Evolutionary conservation across 2,329 filamentous ascomycete species (phyloP).

Genomic region (Botrytis paeoniae): DNA sequence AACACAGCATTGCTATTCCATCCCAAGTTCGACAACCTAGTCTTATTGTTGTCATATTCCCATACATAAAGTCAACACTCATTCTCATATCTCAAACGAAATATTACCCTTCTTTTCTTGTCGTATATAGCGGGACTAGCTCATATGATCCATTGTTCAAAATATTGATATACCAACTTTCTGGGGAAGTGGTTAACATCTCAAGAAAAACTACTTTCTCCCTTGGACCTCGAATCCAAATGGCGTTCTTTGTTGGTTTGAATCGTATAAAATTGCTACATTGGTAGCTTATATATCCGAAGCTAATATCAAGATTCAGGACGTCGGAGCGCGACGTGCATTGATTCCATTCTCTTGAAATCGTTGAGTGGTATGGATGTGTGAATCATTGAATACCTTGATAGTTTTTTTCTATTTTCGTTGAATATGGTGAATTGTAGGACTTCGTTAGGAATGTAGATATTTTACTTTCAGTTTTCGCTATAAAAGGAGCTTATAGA

Average conservation of each 20-base stretch:
- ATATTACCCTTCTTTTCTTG: neutral
- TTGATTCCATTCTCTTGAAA: too few relatives aligned
- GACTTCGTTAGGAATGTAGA: too few relatives aligned
- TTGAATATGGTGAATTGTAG: neutral
- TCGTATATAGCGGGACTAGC: neutral
- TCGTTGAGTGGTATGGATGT: neutral
- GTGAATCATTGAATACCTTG: too few relatives aligned
- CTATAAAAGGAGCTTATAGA: neutral
- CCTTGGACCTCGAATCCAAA: too few relatives aligned
- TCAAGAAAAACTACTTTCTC: neutral
- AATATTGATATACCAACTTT: neutral
- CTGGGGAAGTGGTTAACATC: neutral
- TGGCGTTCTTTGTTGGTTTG: too few relatives aligned
- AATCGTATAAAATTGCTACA: too few relatives aligned
- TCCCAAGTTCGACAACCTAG: neutral
- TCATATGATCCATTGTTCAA: neutral
- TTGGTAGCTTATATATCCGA: neutral
- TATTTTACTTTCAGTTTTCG: fast-evolving
- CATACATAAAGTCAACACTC: neutral
- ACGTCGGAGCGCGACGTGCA: fast-evolving
- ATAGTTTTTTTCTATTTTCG: neutral
- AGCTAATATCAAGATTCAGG: neutral
- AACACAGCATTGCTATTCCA: neutral
- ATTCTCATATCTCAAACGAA: neutral
- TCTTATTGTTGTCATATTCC: neutral